phyloP scores from a whole-genome alignment of 768 basidiomycete genomes.

The Lactarius quietus region DNA sequence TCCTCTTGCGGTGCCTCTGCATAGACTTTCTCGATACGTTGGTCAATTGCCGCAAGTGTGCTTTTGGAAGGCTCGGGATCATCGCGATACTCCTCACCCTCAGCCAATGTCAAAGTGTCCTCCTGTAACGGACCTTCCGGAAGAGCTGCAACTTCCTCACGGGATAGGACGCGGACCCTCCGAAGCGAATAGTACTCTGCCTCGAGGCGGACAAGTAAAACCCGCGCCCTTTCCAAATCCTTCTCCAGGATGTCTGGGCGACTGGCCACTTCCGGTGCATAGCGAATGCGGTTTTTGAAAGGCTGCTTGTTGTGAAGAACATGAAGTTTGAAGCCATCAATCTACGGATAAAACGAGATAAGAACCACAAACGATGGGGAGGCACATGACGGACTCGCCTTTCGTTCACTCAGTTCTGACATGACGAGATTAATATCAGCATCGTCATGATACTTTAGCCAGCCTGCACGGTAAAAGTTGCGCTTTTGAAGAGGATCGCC shows the following conservation, averaged over 20 bases:
- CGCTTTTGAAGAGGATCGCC: slow-evolving; percentile 92
- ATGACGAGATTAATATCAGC: slow-evolving; percentile 76
- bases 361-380: neutral
- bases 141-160: slow-evolving; percentile 23
- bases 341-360: slow-evolving; percentile 43
- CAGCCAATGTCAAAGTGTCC: slow-evolving; percentile 25
- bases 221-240: slow-evolving; percentile 74
- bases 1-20: slow-evolving; percentile 61
- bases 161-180: slow-evolving; percentile 34
- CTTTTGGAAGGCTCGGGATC: slow-evolving; percentile 57
- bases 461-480: slow-evolving; percentile 91
- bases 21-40: slow-evolving; percentile 74
- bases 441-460: slow-evolving; percentile 84
- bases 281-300: slow-evolving; percentile 72
- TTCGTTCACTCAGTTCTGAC: slow-evolving; percentile 73
- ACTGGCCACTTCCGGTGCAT: slow-evolving; percentile 79
- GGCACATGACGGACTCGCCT: slow-evolving; percentile 45
- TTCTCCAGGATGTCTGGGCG: slow-evolving; percentile 75
- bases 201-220: slow-evolving; percentile 71
- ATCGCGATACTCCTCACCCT: slow-evolving; percentile 37
- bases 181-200: slow-evolving; percentile 58
- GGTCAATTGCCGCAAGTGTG: slow-evolving; percentile 78
- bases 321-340: slow-evolving; percentile 93
- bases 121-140: slow-evolving; percentile 26
- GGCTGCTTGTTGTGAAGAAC: slow-evolving; percentile 78